Conservation (phyloP, 2,329 filamentous ascomycete species). For the Aureobasidium sp. region DNA sequence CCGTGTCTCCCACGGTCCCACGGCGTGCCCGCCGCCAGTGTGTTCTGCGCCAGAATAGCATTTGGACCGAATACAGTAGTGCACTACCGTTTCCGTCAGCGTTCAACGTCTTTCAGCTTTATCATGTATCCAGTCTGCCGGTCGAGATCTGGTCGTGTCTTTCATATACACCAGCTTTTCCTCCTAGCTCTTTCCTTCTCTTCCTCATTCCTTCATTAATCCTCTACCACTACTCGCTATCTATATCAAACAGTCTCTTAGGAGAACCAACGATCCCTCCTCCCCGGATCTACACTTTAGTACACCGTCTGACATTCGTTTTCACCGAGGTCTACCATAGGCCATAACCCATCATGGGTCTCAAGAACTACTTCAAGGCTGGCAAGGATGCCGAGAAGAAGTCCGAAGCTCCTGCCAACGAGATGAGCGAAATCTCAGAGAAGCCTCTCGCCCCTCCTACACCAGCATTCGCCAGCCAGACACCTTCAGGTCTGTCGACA, state of each 20-base stretch:
- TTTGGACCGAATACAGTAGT: constrained; percentile 15
- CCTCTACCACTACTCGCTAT: neutral
- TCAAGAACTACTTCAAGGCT: constrained; percentile 57
- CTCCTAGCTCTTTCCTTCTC: neutral
- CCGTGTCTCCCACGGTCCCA: constrained; percentile 3
- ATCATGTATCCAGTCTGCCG: constrained; percentile 15
- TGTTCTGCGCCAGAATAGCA: constrained; percentile 11
- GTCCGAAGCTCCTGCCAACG: constrained; percentile 14
- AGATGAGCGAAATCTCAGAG: constrained; percentile 29
- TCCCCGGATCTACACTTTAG: neutral
- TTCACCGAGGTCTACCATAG: neutral
- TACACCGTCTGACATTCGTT: constrained; percentile 12
- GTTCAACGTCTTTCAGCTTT: constrained; percentile 16
- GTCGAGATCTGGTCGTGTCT: constrained; percentile 2
- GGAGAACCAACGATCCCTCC: neutral
- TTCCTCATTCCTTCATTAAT: constrained; percentile 6
- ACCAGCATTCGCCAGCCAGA: constrained; percentile 18
- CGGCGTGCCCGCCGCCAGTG: constrained; percentile 5
- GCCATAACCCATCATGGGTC: constrained; percentile 44
- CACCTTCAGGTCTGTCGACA: constrained; percentile 32
- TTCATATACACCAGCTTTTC: constrained; percentile 13
- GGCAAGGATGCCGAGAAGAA: constrained; percentile 35
- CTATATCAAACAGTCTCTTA: neutral
- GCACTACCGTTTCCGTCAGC: constrained; percentile 15
- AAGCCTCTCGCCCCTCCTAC: constrained; percentile 25